Conservation (phyloP, 2,329 filamentous ascomycete species). For the Xylaria sp. region DNA sequence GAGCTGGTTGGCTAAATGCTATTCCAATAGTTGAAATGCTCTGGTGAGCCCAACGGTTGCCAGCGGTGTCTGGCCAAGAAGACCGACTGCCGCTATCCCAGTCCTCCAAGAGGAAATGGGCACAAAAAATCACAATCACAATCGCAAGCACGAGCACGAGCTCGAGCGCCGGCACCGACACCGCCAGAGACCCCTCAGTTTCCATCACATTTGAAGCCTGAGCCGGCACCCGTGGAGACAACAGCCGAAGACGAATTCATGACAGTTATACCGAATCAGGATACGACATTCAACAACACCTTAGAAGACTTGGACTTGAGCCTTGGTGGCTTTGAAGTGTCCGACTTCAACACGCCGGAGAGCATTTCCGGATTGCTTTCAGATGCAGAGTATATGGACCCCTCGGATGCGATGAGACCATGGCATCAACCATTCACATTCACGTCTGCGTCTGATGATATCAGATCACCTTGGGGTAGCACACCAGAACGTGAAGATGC, state of each 20-base stretch:
- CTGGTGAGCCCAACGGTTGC: constrained; percentile 34
- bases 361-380: constrained; percentile 26
- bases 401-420: constrained; percentile 32
- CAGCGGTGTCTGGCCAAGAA: constrained; percentile 37
- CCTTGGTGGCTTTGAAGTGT: constrained; percentile 31
- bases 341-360: constrained; percentile 33
- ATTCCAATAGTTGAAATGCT: constrained; percentile 36
- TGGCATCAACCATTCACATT: constrained; percentile 37
- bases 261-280: constrained; percentile 29
- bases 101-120: constrained; percentile 30
- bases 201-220: constrained; percentile 19
- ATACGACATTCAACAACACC: constrained; percentile 27
- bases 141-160: constrained; percentile 8
- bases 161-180: constrained; percentile 24
- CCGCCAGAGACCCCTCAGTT: constrained; percentile 36
- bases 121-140: constrained; percentile 35
- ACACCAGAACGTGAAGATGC: constrained; percentile 34
- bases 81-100: constrained; percentile 36
- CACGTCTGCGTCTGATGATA: constrained; percentile 21
- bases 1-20: constrained; percentile 12
- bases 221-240: constrained; percentile 20
- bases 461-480: constrained; percentile 32
- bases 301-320: constrained; percentile 35
- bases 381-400: constrained; percentile 37
- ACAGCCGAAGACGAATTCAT: constrained; percentile 30